Base-by-base conservation (phyloP, 2,329 filamentous ascomycete genomes). In the Fusarium foetens region DNA sequence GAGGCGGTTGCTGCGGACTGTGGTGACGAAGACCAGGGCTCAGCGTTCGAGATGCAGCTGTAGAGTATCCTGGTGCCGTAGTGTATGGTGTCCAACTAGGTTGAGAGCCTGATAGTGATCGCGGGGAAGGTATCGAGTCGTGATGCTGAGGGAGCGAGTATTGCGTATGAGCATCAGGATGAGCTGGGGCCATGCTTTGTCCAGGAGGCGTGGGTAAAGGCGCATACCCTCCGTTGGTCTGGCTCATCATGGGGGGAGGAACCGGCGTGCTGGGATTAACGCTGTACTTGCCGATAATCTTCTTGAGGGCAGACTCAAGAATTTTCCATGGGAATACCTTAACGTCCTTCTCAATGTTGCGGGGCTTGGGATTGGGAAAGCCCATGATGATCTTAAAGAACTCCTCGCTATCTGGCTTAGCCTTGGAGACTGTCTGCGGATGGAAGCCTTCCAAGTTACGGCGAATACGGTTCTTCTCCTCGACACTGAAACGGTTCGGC, bases 331-430 rank as follows among this genome's bases (percentile, higher is more conserved):
- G 92, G 79, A 98, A 99, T 17, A 98, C 96, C 84, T 99, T 99
- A 79, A 99, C 95, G 78, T 98, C 95, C 84, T 99, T 99, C 85
- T 98, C 96, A 73, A 99, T 99, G 79, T 98, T 98, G 70, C 96
- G 89, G 23, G 96, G 96, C 83, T 98, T 98, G 4, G 96, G 96
- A 68, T 92, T 93, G 17, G 94, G 94, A 79, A 98, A 98, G 3
- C 91, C 94, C 96, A 99, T 99, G 83, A 99, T 98, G 77, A 98
- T 88, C 84, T 98, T 98, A 90, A 98, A 98, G 82, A 98, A 98
- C 61, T 97, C 94, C 81, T 98, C 95, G 80, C 93, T 97, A 66
- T 98, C 95, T 2, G 91, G 79, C 83, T 97, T 97, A 64, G 91
- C 91, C 83, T 99, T 99, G 75, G 94, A 97, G 23, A 99, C 94